Percentiles rank a stretch among this genome's conserved stretches.
Evolutionary conservation across 73 alveolate genomes (phyloP).

Genomic region (Tetrahymena thermophila): DNA sequence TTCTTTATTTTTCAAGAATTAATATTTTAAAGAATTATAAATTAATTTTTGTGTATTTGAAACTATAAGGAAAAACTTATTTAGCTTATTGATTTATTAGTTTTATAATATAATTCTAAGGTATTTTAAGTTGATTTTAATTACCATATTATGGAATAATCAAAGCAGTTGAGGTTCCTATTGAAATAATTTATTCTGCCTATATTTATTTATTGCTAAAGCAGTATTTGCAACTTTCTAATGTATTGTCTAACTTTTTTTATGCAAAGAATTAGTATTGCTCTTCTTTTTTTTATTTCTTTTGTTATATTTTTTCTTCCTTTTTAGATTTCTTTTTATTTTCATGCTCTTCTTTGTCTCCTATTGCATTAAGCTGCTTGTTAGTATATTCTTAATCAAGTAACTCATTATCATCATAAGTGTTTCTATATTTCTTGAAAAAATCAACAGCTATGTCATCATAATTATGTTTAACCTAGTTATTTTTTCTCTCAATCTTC

Average conservation of each 20-base stretch:
- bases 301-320: background rate
- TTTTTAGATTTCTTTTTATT: background rate
- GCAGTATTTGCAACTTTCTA: conserved; percentile 21
- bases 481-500: background rate
- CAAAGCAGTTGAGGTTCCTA: background rate
- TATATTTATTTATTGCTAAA: background rate
- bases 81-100: no score
- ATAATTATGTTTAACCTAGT: background rate
- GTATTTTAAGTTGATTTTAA: no score
- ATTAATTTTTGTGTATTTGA: no score
- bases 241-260: background rate
- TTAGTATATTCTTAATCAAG: background rate
- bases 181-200: conserved; percentile 1
- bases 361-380: background rate
- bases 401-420: background rate
- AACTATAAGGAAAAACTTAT: no score
- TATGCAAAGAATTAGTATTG: background rate
- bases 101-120: no score
- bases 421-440: background rate
- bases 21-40: no score
- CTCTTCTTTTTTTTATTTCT: background rate
- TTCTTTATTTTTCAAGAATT: no score
- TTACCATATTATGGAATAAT: conserved; percentile 6
- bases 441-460: background rate
- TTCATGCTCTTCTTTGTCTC: background rate